phyloP scores from a whole-genome alignment of 345 rosid genomes.

The Raphanus sativus region DNA sequence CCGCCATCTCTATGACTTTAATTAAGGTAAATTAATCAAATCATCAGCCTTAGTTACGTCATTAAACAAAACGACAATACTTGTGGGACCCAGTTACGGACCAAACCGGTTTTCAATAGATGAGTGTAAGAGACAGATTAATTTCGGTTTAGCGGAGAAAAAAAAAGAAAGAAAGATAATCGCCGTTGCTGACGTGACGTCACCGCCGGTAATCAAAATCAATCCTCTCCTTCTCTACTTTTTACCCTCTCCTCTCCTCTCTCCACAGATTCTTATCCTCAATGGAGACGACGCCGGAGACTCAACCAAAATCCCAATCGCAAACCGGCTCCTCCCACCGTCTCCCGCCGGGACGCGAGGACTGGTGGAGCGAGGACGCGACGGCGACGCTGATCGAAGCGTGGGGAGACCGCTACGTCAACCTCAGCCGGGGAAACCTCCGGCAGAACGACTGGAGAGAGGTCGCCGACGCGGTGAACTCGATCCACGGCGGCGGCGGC shows the following conservation, averaged over 20 bases:
- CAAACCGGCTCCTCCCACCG: slow-evolving; percentile 30
- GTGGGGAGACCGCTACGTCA: slow-evolving; percentile 76
- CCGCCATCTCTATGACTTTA: background rate
- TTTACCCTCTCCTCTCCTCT: background rate
- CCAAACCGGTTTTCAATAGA: background rate
- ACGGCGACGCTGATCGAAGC: slow-evolving; percentile 70
- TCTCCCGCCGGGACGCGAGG: slow-evolving; percentile 58
- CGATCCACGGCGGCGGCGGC: slow-evolving; percentile 43
- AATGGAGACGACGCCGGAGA: slow-evolving; percentile 27
- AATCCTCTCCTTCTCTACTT: background rate
- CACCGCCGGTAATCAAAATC: slow-evolving; percentile 5
- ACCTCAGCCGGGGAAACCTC: slow-evolving; percentile 74
- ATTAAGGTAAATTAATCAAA: background rate
- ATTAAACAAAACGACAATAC: background rate
- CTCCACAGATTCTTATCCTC: background rate
- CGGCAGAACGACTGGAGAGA: slow-evolving; percentile 79
- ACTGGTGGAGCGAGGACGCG: slow-evolving; percentile 92
- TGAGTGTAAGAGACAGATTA: background rate
- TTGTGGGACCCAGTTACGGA: background rate
- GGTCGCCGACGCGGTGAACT: slow-evolving; percentile 70
- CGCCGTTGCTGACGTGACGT: slow-evolving; percentile 19
- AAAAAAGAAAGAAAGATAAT: background rate
- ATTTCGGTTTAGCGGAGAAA: background rate
- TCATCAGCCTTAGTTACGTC: background rate
- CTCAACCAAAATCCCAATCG: slow-evolving; percentile 15